A percentile compares a stretch with the other conserved stretches of the same genome.
Evolutionary conservation across 225 moss, liverwort and hornwort species (phyloP).

Genomic region (Anthoceros angustus): DNA sequence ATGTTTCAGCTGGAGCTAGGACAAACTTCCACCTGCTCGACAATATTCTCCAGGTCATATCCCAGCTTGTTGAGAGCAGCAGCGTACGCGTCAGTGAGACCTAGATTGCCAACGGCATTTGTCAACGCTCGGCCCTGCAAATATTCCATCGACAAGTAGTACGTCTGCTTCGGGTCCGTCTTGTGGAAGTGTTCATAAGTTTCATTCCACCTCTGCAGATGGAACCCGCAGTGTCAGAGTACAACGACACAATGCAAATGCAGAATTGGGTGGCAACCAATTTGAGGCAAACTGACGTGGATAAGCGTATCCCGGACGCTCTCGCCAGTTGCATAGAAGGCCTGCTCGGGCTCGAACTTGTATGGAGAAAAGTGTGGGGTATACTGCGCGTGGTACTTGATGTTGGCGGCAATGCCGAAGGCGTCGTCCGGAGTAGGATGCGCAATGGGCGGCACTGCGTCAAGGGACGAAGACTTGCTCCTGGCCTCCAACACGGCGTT

Average conservation of each 20-base stretch:
- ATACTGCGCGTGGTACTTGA: conserved; percentile 34
- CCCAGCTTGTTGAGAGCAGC: conserved; percentile 75
- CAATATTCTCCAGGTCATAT: conserved; percentile 72
- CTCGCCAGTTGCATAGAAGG: conserved; percentile 33
- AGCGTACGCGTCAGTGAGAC: conserved; percentile 68
- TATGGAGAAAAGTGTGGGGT: conserved; percentile 28
- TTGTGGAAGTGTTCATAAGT: conserved; percentile 36
- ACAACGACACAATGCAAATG: neutral
- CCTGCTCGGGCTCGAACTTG: conserved; percentile 35
- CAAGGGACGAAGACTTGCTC: neutral
- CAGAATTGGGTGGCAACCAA: neutral
- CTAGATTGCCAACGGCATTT: conserved; percentile 75
- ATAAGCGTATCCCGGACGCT: conserved; percentile 32
- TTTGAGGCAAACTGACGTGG: conserved; percentile 12
- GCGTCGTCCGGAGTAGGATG: conserved; percentile 36
- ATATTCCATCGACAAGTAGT: conserved; percentile 41
- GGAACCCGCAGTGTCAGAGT: neutral
- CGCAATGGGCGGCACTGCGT: conserved; percentile 24
- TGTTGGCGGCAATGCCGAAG: conserved; percentile 34
- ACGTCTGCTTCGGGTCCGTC: conserved; percentile 34
- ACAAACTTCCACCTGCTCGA: conserved; percentile 50
- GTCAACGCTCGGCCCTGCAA: conserved; percentile 65
- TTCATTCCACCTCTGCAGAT: conserved; percentile 35
- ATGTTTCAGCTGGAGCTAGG: neutral
- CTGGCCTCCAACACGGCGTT: conserved; percentile 6